A percentile compares a stretch with the other conserved stretches of the same genome.
phyloP scores from a whole-genome alignment of 805 yeast species.

The Candida dendrica region DNA sequence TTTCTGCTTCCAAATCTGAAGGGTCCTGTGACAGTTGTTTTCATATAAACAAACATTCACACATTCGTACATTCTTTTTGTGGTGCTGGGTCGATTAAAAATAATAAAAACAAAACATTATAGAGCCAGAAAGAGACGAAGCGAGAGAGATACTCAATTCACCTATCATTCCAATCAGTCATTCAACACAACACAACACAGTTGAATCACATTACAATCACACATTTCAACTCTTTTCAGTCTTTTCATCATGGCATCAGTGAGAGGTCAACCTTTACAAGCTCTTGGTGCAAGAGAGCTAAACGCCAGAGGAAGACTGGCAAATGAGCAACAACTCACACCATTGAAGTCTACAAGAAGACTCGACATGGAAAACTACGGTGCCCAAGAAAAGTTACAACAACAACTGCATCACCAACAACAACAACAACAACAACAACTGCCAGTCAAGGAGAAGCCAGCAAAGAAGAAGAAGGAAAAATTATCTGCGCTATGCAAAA shows the following conservation, averaged over 20 bases:
- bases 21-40: too few relatives aligned
- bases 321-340: constrained; percentile 12
- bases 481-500: constrained; percentile 83
- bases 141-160: too few relatives aligned
- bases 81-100: too few relatives aligned
- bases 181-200: background rate
- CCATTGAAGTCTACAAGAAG: constrained; percentile 23
- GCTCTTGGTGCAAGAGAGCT: constrained; percentile 26
- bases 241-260: constrained; percentile 19
- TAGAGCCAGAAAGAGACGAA: too few relatives aligned
- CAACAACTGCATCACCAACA: constrained; percentile 12
- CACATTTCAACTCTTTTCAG: background rate
- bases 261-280: constrained; percentile 34
- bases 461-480: constrained; percentile 79
- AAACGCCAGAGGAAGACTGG: constrained; percentile 20
- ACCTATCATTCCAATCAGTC: too few relatives aligned
- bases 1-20: too few relatives aligned
- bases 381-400: constrained; percentile 2
- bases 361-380: constrained; percentile 11
- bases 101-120: too few relatives aligned
- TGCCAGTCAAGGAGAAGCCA: constrained; percentile 19
- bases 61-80: background rate
- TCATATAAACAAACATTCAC: too few relatives aligned
- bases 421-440: constrained; percentile 8
- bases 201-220: background rate